phyloP scores from a whole-genome alignment of 176 grass and related monocot genomes.

The Bothriochloa decipiens region DNA sequence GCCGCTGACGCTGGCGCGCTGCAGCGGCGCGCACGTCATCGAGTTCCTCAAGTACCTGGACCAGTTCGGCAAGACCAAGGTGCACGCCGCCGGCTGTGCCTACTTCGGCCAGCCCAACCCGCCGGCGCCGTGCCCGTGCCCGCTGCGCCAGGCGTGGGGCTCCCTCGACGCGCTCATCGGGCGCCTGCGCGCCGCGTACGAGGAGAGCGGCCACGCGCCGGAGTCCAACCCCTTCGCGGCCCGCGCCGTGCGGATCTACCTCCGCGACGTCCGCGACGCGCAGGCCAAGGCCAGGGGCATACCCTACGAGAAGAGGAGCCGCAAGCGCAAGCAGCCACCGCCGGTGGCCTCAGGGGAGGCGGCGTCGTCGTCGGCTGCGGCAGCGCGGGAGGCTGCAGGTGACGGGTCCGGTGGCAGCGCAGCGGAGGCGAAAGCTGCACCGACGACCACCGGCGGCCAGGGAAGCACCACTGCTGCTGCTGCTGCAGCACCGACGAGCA shows the following conservation, averaged over 20 bases:
- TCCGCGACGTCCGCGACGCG: slow-evolving; percentile 92
- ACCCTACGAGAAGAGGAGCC: slow-evolving; percentile 97
- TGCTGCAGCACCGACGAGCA: slow-evolving; percentile 1
- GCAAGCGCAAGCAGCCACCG: slow-evolving; percentile 63
- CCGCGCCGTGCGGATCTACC: slow-evolving; percentile 93
- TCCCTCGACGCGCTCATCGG: slow-evolving; percentile 98
- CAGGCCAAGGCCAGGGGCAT: slow-evolving; percentile 95
- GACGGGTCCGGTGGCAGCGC: slow-evolving; percentile 33
- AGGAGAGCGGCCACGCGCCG: slow-evolving; percentile 83
- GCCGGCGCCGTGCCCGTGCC: slow-evolving; percentile 87
- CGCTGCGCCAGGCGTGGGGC: slow-evolving; percentile 87
- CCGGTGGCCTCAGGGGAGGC: neutral
- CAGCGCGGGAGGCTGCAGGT: slow-evolving; percentile 4
- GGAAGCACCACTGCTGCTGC: neutral
- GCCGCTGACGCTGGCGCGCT: slow-evolving; percentile 83
- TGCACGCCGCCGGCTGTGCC: slow-evolving; percentile 66
- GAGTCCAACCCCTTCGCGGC: slow-evolving; percentile 94
- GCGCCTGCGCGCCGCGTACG: slow-evolving; percentile 85
- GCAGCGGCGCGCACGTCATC: slow-evolving; percentile 98
- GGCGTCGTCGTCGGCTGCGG: slow-evolving; percentile 4
- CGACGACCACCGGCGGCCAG: neutral
- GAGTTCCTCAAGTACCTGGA: slow-evolving; percentile 98
- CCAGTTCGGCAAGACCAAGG: slow-evolving; percentile 99
- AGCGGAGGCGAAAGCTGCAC: neutral
- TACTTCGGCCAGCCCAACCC: slow-evolving; percentile 90